Percentiles rank a stretch among this genome's conserved stretches.
Conservation (phyloP, 2,329 filamentous ascomycete genomes). For the Colletotrichum sp. region DNA sequence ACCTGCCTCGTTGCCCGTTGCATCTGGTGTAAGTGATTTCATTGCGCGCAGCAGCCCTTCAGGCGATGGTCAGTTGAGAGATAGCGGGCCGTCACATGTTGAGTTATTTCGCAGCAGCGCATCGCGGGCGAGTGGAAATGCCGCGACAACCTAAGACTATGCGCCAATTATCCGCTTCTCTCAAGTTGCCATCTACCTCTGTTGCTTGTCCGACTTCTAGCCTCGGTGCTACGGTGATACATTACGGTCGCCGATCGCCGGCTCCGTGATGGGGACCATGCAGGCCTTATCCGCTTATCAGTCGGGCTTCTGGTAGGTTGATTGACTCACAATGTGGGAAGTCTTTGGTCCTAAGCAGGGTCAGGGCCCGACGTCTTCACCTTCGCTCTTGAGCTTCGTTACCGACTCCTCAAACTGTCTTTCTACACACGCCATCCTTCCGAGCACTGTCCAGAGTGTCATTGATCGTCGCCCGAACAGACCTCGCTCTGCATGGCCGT, state of each 20-base stretch:
- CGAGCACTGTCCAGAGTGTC: not conserved
- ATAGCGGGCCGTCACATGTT: not conserved
- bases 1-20: not conserved
- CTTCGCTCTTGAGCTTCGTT: not conserved
- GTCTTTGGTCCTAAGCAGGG: not conserved
- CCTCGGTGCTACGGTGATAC: conserved; percentile 20
- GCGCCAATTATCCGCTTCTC: not conserved
- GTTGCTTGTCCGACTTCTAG: not conserved
- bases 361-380: not conserved
- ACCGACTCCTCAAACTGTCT: not conserved
- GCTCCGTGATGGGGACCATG: not conserved
- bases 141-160: not conserved
- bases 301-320: conserved; percentile 9
- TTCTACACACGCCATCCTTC: not conserved
- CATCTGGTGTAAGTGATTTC: not conserved
- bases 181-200: not conserved
- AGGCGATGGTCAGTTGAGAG: not conserved
- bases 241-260: conserved; percentile 14
- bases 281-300: conserved; percentile 19
- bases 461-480: not conserved
- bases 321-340: conserved; percentile 17
- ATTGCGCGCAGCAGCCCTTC: not conserved
- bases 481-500: not conserved
- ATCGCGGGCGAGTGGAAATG: not conserved
- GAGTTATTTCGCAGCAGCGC: not conserved